phyloP scores from a whole-genome alignment of 352 stramenopile species.

The Pythium pectinolyticum region DNA sequence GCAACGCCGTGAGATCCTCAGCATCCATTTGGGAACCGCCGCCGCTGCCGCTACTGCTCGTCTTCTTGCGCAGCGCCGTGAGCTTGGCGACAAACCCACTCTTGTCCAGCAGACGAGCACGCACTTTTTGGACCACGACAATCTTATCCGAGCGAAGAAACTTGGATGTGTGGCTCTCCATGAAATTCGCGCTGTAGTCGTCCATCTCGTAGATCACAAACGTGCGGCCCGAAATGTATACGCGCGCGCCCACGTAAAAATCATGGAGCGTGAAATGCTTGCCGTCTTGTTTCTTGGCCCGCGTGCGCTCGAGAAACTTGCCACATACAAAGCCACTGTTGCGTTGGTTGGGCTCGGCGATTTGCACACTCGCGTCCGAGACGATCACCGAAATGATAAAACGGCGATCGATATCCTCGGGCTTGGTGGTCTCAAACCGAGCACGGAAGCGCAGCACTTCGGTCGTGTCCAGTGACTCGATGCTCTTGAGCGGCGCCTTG shows the following conservation, averaged over 20 bases:
- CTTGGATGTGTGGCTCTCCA: slow-evolving; percentile 60
- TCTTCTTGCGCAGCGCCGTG: slow-evolving; percentile 32
- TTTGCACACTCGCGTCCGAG: slow-evolving; percentile 72
- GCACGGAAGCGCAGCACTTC: slow-evolving; percentile 79
- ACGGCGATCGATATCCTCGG: slow-evolving; percentile 62
- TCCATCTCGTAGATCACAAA: slow-evolving; percentile 86
- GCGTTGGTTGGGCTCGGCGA: slow-evolving; percentile 73
- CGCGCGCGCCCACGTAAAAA: slow-evolving; percentile 71
- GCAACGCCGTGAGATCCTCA: slow-evolving; percentile 47
- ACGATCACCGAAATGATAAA: slow-evolving; percentile 83
- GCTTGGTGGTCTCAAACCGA: slow-evolving; percentile 61
- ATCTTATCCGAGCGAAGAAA: slow-evolving; percentile 74
- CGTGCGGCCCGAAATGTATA: slow-evolving; percentile 61
- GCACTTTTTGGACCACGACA: slow-evolving; percentile 57
- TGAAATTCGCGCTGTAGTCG: slow-evolving; percentile 83
- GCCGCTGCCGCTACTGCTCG: too few relatives aligned
- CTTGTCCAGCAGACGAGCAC: slow-evolving; percentile 40
- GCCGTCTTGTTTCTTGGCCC: slow-evolving; percentile 62
- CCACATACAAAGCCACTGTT: slow-evolving; percentile 75
- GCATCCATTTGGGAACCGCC: too few relatives aligned
- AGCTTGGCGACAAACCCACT: slow-evolving; percentile 23
- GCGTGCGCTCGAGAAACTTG: slow-evolving; percentile 75
- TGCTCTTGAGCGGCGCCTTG: slow-evolving; percentile 84
- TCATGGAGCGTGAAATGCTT: slow-evolving; percentile 59
- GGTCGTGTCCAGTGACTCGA: slow-evolving; percentile 75